These are phyloP conservation scores for Claviceps paspali DNA, from an alignment of 2,329 filamentous ascomycete species.

Conservation along the genomic window DNA sequence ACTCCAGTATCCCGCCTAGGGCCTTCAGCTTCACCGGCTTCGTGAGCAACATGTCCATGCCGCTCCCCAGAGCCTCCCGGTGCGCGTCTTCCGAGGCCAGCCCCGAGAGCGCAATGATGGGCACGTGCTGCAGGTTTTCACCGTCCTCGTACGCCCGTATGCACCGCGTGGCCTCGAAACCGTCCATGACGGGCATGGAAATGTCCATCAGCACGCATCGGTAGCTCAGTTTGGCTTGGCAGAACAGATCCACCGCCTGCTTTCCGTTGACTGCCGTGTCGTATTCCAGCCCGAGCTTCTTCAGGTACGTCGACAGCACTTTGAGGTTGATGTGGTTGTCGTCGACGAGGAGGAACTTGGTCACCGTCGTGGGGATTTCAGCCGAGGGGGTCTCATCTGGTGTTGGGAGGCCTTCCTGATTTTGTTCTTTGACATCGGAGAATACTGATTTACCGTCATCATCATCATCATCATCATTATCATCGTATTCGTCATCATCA, in stretches of 20 bases:
- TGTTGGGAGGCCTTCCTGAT: not conserved
- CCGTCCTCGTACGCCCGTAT: conserved; percentile 33
- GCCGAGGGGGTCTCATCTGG: not conserved
- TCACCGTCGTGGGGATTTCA: not conserved
- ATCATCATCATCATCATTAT: not conserved
- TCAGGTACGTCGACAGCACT: conserved; percentile 14
- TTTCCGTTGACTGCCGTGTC: conserved; percentile 13
- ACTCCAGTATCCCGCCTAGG: conserved; percentile 8
- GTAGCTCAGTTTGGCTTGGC: conserved; percentile 6
- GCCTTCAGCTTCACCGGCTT: conserved; percentile 31
- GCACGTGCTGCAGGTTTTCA: conserved; percentile 22
- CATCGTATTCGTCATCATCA: not conserved
- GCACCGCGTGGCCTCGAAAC: conserved; percentile 27
- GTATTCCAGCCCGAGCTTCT: conserved; percentile 11
- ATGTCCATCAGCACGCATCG: conserved; percentile 26
- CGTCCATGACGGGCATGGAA: conserved; percentile 39
- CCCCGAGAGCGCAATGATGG: conserved; percentile 35
- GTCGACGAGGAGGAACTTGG: conserved; percentile 16
- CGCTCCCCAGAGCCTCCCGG: conserved; percentile 33
- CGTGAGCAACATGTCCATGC: conserved; percentile 35
- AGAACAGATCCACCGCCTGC: conserved; percentile 13
- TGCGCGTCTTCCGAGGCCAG: conserved; percentile 30
- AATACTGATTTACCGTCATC: not conserved
- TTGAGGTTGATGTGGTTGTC: conserved; percentile 22
- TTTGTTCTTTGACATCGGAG: not conserved